These are phyloP conservation scores for Colletotrichum chrysophilum DNA, from an alignment of 2,329 filamentous ascomycete species.

Conservation along the genomic window DNA sequence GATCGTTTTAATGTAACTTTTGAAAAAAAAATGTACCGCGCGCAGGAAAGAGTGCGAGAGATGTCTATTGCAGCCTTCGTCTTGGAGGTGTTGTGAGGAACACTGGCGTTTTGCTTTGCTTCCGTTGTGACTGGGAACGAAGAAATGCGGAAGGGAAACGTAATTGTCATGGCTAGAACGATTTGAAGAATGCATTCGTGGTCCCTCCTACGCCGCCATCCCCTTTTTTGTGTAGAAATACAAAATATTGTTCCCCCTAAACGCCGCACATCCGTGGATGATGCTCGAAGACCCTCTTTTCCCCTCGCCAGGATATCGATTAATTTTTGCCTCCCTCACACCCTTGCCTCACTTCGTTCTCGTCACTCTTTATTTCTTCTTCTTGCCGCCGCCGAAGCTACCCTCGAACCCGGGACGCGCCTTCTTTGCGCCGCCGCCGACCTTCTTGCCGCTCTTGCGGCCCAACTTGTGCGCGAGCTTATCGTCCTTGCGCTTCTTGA, in stretches of 20 bases:
- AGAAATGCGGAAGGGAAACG: not conserved
- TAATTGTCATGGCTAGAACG: constrained; percentile 13
- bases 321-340: not conserved
- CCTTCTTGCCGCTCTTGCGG: constrained; percentile 56
- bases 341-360: not conserved
- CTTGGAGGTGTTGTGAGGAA: not conserved
- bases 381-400: constrained; percentile 62
- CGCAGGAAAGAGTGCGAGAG: not conserved
- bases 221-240: not conserved
- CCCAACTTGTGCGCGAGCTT: constrained; percentile 65
- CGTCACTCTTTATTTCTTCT: constrained; percentile 33
- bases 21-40: not conserved
- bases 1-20: constrained; percentile 17
- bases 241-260: not conserved
- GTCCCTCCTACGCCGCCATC: constrained; percentile 15
- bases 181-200: constrained; percentile 17
- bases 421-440: constrained; percentile 48
- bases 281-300: not conserved
- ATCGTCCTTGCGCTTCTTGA: constrained; percentile 76
- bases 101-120: not conserved
- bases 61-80: not conserved
- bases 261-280: constrained; percentile 15
- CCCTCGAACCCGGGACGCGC: constrained; percentile 74
- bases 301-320: constrained; percentile 1
- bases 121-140: not conserved